Evolutionary conservation across 148 eudicot species (phyloP), one percentile per base, ranked within the genome.

Genomic region (Vaccinium myrtillus): DNA sequence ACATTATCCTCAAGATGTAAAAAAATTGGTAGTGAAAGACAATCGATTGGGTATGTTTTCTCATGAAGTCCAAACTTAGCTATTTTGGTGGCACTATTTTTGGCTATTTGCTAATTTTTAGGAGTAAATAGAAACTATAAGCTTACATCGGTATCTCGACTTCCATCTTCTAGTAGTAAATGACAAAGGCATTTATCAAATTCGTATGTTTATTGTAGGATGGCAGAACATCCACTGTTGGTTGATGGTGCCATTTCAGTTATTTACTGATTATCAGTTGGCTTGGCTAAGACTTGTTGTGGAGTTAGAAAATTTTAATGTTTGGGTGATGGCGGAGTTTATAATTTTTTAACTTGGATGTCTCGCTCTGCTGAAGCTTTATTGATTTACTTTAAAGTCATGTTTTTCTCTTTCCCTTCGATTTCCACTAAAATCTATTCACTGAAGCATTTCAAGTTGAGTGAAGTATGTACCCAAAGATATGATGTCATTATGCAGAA

Each of bases 11-110:
- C 77, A 18, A 14, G 1, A 16, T 74, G 49, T 74, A 6, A 15
- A 32, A 16, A 39, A 74, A 70, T 18, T 58, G 63, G 19, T 23
- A 9, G 30, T 65, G 71, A 65, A 23, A 23, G 12, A 23, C 71
- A 8, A 8, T 65, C 5, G 21, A 30, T 32, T 73, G 18, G 76
- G 43, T 14, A 73, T 8, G 18, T 73, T 73, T 36, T 30, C 76
- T 73, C 48, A 32, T 73, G 76, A 71, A 36, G 76, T 71, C 46
- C 76, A 32, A 71, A 21, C 48, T 74, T 74, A 43, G 77, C 77
- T 39, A 39, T 32, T 74, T 39, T 2, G 23, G 49, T 6, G 25
- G 2, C 51, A 18, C 13, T 36, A 5, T 36, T 39, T 43, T 74
- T 74, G 12, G 16, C n/a, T 74, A 39, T 74, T 16, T 16, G 23